A percentile compares a stretch with the other conserved stretches of the same genome.
These are phyloP conservation scores for Withania somnifera DNA, from an alignment of 305 asterid genomes.

Conservation along the genomic window DNA sequence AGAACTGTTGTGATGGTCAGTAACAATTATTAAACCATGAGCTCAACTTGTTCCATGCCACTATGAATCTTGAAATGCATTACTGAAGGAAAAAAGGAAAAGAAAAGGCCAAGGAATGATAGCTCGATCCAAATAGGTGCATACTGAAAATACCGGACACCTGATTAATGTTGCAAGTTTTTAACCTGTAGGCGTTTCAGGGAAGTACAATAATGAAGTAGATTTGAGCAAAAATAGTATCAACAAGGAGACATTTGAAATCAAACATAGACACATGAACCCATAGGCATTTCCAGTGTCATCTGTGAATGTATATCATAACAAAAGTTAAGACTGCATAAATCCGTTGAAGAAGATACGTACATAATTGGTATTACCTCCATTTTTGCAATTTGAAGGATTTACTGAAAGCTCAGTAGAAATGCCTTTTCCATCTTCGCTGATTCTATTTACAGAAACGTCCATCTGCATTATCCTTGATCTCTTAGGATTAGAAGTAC, in stretches of 20 bases:
- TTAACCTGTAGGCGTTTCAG: not conserved
- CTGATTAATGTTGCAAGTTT: not conserved
- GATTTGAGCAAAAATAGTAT: not conserved
- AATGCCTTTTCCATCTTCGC: conserved; percentile 25
- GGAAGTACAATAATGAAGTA: not conserved
- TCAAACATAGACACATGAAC: not conserved
- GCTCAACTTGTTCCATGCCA: not conserved
- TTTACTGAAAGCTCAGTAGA: conserved; percentile 27
- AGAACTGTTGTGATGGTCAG: not conserved
- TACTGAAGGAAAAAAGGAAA: not conserved
- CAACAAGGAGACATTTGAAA: not conserved
- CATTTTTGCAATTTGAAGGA: conserved; percentile 28
- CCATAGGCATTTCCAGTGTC: not conserved
- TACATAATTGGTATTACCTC: conserved; percentile 26
- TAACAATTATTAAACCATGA: not conserved
- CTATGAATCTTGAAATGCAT: not conserved
- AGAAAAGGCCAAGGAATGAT: not conserved
- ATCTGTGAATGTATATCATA: not conserved
- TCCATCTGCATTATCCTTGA: conserved; percentile 41
- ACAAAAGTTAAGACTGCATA: not conserved
- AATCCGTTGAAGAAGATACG: not conserved
- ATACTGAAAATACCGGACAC: not conserved
- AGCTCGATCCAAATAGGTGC: not conserved
- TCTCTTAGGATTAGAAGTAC: conserved; percentile 37
- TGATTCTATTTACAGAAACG: conserved; percentile 27